Evolutionary conservation across 768 basidiomycete genomes (phyloP), one percentile per base, ranked within the genome.

Genomic region (Dictyophora rubrovolvata): DNA sequence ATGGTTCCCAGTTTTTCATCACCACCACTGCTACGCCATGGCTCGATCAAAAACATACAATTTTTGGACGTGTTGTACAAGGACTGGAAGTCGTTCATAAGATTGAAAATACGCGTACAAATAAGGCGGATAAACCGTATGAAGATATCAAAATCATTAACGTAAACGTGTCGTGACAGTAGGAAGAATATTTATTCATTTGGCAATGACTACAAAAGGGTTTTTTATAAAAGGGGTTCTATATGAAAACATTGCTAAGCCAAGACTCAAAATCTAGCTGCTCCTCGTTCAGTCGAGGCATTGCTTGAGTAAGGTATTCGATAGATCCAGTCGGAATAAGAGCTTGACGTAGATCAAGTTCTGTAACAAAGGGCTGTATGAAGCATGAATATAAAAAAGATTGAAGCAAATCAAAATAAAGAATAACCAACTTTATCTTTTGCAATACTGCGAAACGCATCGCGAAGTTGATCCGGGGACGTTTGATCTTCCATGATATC

Each of bases 1-100:
- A 97, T 68, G 95, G 93, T 0, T 93, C 90, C 1, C 95, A 99
- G 68, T 99, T 97, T 77, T 99, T 97, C 75, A 92, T 98, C 69
- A 97, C 94, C 8, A 96, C 93, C 5, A 93, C 86, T 1, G 87
- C 93, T 7, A 91, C 89, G 8, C 90, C 93, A 7, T 95, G 92
- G 92, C 74, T 95, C 62, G 92, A 96, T 71, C 86, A 82, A 70
- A 92, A 90, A 65, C 86, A 89, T 68, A 95, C 91, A 0, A 89
- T 97, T 64, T 98, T 98, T 65, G 95, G 94, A 1, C 82, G 93
- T 21, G 90, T 90, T 12, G 74, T 87, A 36, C 84, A 85, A 4
- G 94, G 95, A 5, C 74, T 95, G 54, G 94, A 96, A 70, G 87
- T 95, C 23, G 80, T 96, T 4, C 92, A 95, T 65, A 76, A 79